Conservation (phyloP, 805 yeast species). For the Metschnikowia lochheadii region DNA sequence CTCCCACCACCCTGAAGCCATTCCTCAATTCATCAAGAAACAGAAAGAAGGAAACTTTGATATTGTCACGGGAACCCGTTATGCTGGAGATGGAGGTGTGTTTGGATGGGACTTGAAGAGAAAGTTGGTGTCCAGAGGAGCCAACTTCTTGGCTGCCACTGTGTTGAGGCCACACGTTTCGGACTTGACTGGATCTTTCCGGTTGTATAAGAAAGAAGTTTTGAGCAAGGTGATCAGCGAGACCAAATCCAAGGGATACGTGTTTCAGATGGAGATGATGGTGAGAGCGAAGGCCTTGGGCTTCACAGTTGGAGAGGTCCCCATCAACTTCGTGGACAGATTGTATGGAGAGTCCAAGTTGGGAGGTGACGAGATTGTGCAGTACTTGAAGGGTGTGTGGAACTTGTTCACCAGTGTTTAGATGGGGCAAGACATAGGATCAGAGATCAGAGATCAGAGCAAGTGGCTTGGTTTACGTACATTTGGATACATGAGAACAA, state of each 20-base stretch:
- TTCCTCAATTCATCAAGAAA: conserved; percentile 67
- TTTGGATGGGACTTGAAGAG: conserved; percentile 83
- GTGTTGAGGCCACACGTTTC: conserved; percentile 68
- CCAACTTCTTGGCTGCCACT: conserved; percentile 71
- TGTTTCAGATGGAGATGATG: conserved; percentile 87
- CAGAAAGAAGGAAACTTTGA: conserved; percentile 52
- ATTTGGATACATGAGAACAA: no score
- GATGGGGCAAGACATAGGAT: neutral
- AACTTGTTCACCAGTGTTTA: conserved; percentile 57
- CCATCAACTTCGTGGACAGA: conserved; percentile 74
- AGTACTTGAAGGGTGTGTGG: conserved; percentile 76
- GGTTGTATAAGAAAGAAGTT: conserved; percentile 68
- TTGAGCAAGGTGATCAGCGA: conserved; percentile 61
- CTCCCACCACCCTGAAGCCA: conserved; percentile 77
- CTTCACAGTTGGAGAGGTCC: conserved; percentile 73
- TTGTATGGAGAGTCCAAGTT: conserved; percentile 74
- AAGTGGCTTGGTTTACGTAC: neutral
- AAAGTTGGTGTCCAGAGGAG: conserved; percentile 73
- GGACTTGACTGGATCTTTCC: conserved; percentile 74
- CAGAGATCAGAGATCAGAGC: neutral
- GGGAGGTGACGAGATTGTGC: conserved; percentile 78
- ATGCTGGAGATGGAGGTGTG: conserved; percentile 79
- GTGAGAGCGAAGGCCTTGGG: conserved; percentile 74
- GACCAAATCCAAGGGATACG: conserved; percentile 74
- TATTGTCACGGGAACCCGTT: conserved; percentile 60